Base-by-base conservation (phyloP, 257 asterid genomes). In the Solanum sitiens region DNA sequence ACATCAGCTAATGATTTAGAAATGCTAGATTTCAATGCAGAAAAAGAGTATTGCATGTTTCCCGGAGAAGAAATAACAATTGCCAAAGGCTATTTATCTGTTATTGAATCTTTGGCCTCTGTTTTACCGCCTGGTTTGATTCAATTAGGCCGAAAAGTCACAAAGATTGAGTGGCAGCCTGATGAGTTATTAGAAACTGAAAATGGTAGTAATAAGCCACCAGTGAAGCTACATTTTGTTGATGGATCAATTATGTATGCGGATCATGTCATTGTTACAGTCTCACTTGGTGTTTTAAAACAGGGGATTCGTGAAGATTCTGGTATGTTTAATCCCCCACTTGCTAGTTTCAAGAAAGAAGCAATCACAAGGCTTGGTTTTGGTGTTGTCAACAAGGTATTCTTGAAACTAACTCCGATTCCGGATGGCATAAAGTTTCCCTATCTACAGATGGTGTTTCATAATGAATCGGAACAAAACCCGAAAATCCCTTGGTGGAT, bases 31-130 rank as follows among this genome's bases (percentile, higher is more conserved):
- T 96, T 87, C 87, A 86, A 76, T 89, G 96, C 99, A 2, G 99
- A 96, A 87, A 94, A 92, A 6, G 98, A 95, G 87, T 96, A 96
- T 70, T 80, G 88, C 0, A 92, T 94, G 94, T 96, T 92, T 16
- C 96, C 96, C 3, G 99, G 98, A 2, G 98, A 96, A 71, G 98
- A 96, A 86, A 90, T 95, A 13, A 96, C 98, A 14, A 94, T 96
- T 59, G 98, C 95, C 2, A 89, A 87, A 72, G 99, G 99, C 3
- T 96, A 96, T 87, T 90, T 93, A 14, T 89, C 94, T 59, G 92
- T 96, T 21, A 77, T 95, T 65, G 91, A 96, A 11, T 87, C 91
- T 7, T 44, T 96, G 44, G 97, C 96, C 23, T 93, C 98, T 21
- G 92, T 92, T 2, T 83, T 96, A 2, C 99, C 99, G 1, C 83